Percentiles rank a stretch among this genome's conserved stretches.
Evolutionary conservation across 108 stramenopile genomes (phyloP).

Genomic region (Schizochytrium sp.): DNA sequence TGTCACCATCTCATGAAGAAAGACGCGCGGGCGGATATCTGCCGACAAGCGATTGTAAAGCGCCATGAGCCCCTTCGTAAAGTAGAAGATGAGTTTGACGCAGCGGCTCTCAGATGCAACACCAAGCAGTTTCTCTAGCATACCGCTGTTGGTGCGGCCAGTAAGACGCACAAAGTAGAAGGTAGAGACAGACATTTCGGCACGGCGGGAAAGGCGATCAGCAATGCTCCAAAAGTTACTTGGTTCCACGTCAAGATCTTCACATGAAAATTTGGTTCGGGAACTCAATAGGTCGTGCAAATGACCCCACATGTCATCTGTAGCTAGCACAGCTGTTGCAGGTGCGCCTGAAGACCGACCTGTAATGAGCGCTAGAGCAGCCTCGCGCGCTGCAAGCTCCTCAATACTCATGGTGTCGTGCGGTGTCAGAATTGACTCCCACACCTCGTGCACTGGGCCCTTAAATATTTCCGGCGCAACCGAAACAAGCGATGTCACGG

Average conservation of each 20-base stretch:
- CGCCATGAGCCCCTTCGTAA: slow-evolving; percentile 51
- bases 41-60: slow-evolving; percentile 54
- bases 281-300: slow-evolving; percentile 32
- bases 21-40: slow-evolving; percentile 56
- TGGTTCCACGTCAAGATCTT: slow-evolving; percentile 55
- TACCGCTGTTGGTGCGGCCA: slow-evolving; percentile 33
- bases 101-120: slow-evolving; percentile 57
- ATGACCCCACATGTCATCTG: slow-evolving; percentile 50
- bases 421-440: slow-evolving; percentile 31
- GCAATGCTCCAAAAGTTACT: slow-evolving; percentile 61
- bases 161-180: slow-evolving; percentile 53
- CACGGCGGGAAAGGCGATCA: slow-evolving; percentile 51
- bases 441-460: slow-evolving; percentile 16
- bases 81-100: slow-evolving; percentile 57
- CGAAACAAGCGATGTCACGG: slow-evolving; percentile 57
- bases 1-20: slow-evolving; percentile 45
- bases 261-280: slow-evolving; percentile 44
- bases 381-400: slow-evolving; percentile 42
- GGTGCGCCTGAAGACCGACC: slow-evolving; percentile 31
- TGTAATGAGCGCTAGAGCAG: slow-evolving; percentile 47
- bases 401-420: slow-evolving; percentile 35
- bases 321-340: slow-evolving; percentile 44
- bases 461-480: slow-evolving; percentile 16
- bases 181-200: slow-evolving; percentile 5
- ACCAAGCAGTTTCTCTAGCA: slow-evolving; percentile 56